These are phyloP conservation scores for Chalciporus piperatoides DNA, from an alignment of 1,284 basidiomycete species.

Conservation along the genomic window DNA sequence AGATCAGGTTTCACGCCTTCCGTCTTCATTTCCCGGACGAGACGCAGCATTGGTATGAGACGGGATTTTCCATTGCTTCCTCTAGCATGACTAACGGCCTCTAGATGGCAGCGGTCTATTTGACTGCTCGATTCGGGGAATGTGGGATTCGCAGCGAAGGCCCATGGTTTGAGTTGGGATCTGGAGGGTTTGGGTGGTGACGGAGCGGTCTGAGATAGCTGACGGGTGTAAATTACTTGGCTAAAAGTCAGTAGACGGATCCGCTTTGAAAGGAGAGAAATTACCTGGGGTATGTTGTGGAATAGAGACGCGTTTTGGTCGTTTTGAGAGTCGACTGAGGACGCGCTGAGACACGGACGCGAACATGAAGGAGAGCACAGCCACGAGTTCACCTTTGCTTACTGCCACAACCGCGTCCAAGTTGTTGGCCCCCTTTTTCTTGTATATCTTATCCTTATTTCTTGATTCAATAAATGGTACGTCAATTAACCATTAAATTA, in stretches of 20 bases:
- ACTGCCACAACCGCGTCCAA: slow-evolving; percentile 23
- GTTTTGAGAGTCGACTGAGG: slow-evolving; percentile 25
- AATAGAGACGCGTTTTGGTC: neutral
- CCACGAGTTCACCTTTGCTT: slow-evolving; percentile 14
- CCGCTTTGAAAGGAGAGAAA: neutral
- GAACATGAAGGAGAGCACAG: slow-evolving; percentile 37
- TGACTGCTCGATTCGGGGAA: slow-evolving; percentile 30
- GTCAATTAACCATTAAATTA: slow-evolving; percentile 4
- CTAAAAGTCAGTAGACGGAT: neutral
- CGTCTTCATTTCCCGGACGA: slow-evolving; percentile 54
- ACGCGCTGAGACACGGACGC: slow-evolving; percentile 40
- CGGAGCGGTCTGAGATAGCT: slow-evolving; percentile 4
- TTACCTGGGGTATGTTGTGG: neutral
- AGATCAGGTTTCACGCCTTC: slow-evolving; percentile 47
- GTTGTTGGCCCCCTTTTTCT: slow-evolving; percentile 21
- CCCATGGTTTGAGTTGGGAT: slow-evolving; percentile 25
- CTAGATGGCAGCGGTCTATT: slow-evolving; percentile 37
- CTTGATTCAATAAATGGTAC: slow-evolving; percentile 30
- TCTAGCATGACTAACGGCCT: slow-evolving; percentile 38
- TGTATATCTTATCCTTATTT: slow-evolving; percentile 21
- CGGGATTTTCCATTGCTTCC: slow-evolving; percentile 11
- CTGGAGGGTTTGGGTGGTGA: slow-evolving; percentile 1
- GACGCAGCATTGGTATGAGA: slow-evolving; percentile 28
- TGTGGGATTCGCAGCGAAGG: slow-evolving; percentile 27
- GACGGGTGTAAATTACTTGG: neutral